Percentiles rank a stretch among this genome's conserved stretches.
phyloP scores from a whole-genome alignment of 495 filamentous ascomycete species.

The Neurospora cerealis region DNA sequence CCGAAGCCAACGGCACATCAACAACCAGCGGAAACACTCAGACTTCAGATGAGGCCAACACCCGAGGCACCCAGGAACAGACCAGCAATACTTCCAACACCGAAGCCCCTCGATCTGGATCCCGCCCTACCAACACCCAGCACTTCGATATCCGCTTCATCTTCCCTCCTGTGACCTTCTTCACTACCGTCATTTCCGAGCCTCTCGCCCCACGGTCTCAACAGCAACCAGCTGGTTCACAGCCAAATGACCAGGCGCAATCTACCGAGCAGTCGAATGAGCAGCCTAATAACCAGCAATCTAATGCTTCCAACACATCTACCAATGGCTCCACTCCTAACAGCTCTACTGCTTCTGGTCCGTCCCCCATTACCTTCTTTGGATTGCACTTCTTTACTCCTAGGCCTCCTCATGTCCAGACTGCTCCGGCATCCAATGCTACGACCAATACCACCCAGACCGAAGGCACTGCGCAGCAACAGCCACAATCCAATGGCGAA shows the following conservation, averaged over 20 bases:
- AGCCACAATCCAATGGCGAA: neutral
- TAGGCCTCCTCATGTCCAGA: neutral
- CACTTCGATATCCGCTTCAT: slow-evolving; percentile 6
- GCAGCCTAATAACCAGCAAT: neutral
- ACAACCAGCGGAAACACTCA: neutral
- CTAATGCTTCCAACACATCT: neutral
- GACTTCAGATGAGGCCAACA: neutral
- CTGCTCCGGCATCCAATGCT: neutral
- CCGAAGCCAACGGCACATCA: neutral
- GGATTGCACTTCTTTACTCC: slow-evolving; percentile 7
- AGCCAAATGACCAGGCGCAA: neutral
- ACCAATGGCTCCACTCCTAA: neutral
- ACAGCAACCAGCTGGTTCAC: neutral
- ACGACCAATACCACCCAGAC: neutral
- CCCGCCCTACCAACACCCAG: neutral
- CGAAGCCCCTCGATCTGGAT: neutral
- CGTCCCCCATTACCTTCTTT: neutral
- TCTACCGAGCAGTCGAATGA: neutral
- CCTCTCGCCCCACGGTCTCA: neutral
- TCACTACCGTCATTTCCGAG: slow-evolving; percentile 5
- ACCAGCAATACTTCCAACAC: neutral
- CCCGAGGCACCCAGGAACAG: neutral
- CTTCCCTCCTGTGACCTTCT: slow-evolving; percentile 6
- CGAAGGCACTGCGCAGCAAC: neutral
- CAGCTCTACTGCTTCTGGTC: neutral